Base-by-base conservation (phyloP, 1,284 basidiomycete genomes). In the Mycosarcoma mackinlayi region DNA sequence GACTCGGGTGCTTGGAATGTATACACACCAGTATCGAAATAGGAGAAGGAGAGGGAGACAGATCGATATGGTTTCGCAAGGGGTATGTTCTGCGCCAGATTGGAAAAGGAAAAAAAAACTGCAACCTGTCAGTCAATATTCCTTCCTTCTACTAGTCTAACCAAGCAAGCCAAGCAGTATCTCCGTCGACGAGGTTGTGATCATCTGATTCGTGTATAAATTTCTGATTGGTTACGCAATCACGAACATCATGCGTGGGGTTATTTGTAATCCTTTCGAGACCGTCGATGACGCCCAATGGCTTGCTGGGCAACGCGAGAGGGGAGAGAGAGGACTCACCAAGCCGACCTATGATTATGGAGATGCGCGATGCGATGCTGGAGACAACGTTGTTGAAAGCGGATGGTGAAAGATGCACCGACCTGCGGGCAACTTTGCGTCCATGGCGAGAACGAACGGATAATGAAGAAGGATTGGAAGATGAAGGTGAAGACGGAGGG, bases 191-290 rank as follows among this genome's bases (percentile, higher is more conserved):
- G 18, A 40, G 21, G 23, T 34, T 6, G 5, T 59, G 51, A 51
- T 71, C 67, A 71, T 71, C 51, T 71, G 67, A 71, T 71, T 71
- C 67, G 62, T 64, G 62, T 71, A 71, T 71, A 63, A 59, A 53
- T 40, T 61, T 65, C 52, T 19, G 60, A 59, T 60, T 61, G 67
- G 38, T 33, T 49, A 56, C 62, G 67, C 67, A 71, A 65, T 71
- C 67, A 71, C 41, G 35, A 45, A 61, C 56, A 58, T 71, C 67
- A 71, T 61, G 67, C 67, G 58, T 56, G 40, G 46, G 49, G 50
- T 33, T 57, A 14, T 47, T 33, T 71, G 52, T 71, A 65, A 71
- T 71, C 67, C 62, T 71, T 60, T 31, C 14, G 39, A 25, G 35
- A 35, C 4, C 35, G 21, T 19, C 5, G 10, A 9, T 16, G 28